These are phyloP conservation scores for Narthecium ossifragum DNA, from an alignment of 106 monocot genomes.

Conservation along the genomic window DNA sequence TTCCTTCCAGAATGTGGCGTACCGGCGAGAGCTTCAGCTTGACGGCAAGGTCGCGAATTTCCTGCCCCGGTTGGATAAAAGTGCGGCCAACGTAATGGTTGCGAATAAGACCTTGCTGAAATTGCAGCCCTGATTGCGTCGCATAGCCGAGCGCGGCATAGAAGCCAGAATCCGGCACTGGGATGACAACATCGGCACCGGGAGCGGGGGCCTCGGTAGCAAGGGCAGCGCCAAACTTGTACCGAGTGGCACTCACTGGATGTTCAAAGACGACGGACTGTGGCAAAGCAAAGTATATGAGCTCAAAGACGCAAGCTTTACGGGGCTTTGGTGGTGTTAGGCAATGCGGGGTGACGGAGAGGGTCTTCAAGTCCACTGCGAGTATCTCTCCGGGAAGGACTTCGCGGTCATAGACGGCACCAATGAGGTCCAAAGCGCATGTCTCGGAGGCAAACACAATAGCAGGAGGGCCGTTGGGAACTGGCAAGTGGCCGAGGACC, in stretches of 20 bases:
- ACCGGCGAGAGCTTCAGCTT: constrained; percentile 82
- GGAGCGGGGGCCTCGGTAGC: constrained; percentile 64
- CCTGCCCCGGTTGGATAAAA: constrained; percentile 83
- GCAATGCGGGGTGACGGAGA: constrained; percentile 42
- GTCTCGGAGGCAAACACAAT: constrained; percentile 72
- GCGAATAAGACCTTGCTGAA: constrained; percentile 78
- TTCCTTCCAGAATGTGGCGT: constrained; percentile 53
- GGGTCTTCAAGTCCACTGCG: constrained; percentile 25
- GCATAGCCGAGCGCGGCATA: constrained; percentile 81
- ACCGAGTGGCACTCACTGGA: constrained; percentile 46
- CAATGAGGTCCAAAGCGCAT: constrained; percentile 68
- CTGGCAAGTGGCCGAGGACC: constrained; percentile 57
- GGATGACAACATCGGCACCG: constrained; percentile 76
- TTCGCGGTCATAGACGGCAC: constrained; percentile 47
- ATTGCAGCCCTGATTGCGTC: constrained; percentile 46
- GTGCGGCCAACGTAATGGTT: constrained; percentile 88
- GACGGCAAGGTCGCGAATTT: constrained; percentile 72
- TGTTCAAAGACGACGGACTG: constrained; percentile 76
- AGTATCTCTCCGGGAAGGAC: constrained; percentile 39
- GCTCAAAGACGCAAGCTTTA: constrained; percentile 87
- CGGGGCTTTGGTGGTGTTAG: constrained; percentile 44
- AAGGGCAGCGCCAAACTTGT: constrained; percentile 53
- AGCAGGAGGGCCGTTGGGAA: constrained; percentile 25
- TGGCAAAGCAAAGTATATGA: constrained; percentile 89
- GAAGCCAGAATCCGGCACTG: constrained; percentile 91